Base-by-base conservation (phyloP, 768 basidiomycete genomes). In the Podaxis sp. region DNA sequence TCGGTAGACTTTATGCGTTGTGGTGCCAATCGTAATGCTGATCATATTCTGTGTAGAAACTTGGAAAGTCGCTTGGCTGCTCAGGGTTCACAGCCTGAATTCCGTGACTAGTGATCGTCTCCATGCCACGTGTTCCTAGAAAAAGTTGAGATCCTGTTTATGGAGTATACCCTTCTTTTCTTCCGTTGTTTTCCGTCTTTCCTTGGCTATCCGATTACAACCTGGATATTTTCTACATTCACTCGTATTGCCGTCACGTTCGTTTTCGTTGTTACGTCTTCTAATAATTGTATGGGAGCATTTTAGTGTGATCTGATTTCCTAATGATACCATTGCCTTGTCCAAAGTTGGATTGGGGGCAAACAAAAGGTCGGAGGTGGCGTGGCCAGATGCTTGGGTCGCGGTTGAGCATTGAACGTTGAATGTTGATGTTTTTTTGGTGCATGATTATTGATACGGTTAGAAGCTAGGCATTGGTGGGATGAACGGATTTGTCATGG, bases 1-100 rank as follows among this genome's bases (percentile, higher is more conserved):
- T 68, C 85, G 90, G 90, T 91, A 62, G 56, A 82, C 62, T 7
- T 59, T 57, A 23, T 53, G 32, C 5, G 32, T 36, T 14, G 25
- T 5, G 42, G 14, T 23, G 38, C 61, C 10, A 61, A 47, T 27
- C n/a, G 32, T 44, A 47, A 56, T 60, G 57, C 62, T 60, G 21
- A 61, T 50, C 25, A 42, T 61, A 56, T 23, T 36, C 64, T 36
- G 27, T 40, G 23, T 69, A 91, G 91, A 74, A 94, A 94, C 75
- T 73, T 94, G 76, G 92, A 94, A 79, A 93, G 90, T 70, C 89
- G 92, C 62, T 83, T 94, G 67, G 92, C 92, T 68, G 92, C 92
- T 38, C 93, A 94, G 75, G 91, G 91, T 59, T 90, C 89, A 18
- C 87, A 89, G 71, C 75, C 80, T 35, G 92, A 93, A 65, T 92